These are phyloP conservation scores for Mycena sanguinolenta DNA, from an alignment of 768 basidiomycete genomes.

Conservation along the genomic window DNA sequence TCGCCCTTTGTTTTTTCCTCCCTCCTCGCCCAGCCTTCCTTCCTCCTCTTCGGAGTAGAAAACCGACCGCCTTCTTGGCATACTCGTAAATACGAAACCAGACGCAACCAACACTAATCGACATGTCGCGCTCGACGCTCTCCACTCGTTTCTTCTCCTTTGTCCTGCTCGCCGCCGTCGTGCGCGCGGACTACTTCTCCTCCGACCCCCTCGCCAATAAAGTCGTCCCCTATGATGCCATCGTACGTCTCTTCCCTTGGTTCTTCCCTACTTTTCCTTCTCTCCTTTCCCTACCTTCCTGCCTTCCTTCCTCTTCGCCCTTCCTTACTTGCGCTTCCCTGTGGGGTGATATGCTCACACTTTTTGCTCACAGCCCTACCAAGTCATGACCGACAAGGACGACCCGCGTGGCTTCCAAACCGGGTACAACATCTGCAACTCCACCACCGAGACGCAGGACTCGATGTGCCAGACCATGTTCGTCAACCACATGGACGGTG, in stretches of 20 bases:
- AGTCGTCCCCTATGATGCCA: slow-evolving; percentile 24
- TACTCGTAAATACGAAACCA: too few relatives aligned
- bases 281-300: too few relatives aligned
- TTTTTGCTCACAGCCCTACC: slow-evolving; percentile 34
- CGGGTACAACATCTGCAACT: slow-evolving; percentile 75
- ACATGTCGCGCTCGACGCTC: slow-evolving; percentile 30
- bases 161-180: slow-evolving; percentile 32
- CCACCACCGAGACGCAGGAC: slow-evolving; percentile 65
- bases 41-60: too few relatives aligned
- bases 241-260: slow-evolving; percentile 3
- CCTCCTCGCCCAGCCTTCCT: too few relatives aligned
- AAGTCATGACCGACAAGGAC: slow-evolving; percentile 35
- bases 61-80: too few relatives aligned
- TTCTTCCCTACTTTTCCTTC: background rate
- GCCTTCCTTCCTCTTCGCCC: too few relatives aligned
- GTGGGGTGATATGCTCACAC: too few relatives aligned
- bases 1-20: too few relatives aligned
- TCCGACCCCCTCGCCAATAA: slow-evolving; percentile 35
- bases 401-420: slow-evolving; percentile 63
- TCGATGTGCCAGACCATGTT: slow-evolving; percentile 72
- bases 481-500: slow-evolving; percentile 66
- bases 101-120: too few relatives aligned
- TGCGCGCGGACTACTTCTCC: slow-evolving; percentile 37
- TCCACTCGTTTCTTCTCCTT: slow-evolving; percentile 35
- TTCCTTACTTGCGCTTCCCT: too few relatives aligned